Conservation (phyloP, 2,329 filamentous ascomycete genomes). For the Polytolypa hystricis region DNA sequence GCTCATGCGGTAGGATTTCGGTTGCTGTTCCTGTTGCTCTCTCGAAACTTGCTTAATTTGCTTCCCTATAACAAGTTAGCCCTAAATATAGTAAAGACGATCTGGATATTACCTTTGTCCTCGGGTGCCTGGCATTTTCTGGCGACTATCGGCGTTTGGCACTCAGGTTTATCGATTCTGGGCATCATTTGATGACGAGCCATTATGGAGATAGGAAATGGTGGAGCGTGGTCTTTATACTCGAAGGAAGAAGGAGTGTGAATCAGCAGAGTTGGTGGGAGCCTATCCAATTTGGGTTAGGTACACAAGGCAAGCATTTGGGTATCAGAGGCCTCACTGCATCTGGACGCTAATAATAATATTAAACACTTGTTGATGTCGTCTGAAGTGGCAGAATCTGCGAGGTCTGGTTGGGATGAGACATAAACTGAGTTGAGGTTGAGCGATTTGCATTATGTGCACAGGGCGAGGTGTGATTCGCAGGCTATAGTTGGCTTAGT, state of each 20-base stretch:
- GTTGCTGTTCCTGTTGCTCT: background rate
- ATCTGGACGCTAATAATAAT: conserved; percentile 2
- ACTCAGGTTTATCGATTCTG: background rate
- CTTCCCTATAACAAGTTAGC: conserved; percentile 1
- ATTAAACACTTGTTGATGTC: too few relatives aligned
- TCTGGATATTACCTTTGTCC: conserved; percentile 1
- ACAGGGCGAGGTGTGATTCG: too few relatives aligned
- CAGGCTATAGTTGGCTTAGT: too few relatives aligned
- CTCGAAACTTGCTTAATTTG: background rate
- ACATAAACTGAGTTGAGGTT: too few relatives aligned
- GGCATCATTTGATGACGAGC: conserved; percentile 2
- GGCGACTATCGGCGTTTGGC: background rate
- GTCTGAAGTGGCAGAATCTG: too few relatives aligned
- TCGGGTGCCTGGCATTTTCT: conserved; percentile 1
- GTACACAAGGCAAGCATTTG: background rate
- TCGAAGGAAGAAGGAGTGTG: background rate
- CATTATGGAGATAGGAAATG: conserved; percentile 1
- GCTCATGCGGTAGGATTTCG: background rate
- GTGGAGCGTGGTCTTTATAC: background rate
- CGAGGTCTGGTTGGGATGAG: too few relatives aligned
- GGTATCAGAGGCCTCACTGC: too few relatives aligned
- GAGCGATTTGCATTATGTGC: too few relatives aligned
- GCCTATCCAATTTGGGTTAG: conserved; percentile 1
- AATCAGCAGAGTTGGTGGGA: background rate
- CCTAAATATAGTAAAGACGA: background rate